phyloP scores from a whole-genome alignment of 495 filamentous ascomycete species.

The Xylaria grammica region DNA sequence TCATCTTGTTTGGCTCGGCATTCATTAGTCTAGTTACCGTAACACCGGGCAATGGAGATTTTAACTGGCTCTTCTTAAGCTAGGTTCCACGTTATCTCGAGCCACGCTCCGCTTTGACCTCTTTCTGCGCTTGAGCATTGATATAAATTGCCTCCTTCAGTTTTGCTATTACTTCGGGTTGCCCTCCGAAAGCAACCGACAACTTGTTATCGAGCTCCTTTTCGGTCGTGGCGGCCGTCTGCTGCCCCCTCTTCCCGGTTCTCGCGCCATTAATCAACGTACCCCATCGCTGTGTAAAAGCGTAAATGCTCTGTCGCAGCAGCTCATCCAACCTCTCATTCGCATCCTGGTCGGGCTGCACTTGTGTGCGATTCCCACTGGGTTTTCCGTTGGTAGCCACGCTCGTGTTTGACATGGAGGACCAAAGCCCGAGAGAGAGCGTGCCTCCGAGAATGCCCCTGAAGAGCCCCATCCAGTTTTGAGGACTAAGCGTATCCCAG shows the following conservation, averaged over 20 bases:
- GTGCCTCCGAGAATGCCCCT: conserved; percentile 46
- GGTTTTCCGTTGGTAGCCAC: conserved; percentile 25
- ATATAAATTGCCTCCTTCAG: conserved; percentile 56
- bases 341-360: conserved; percentile 58
- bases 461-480: conserved; percentile 48
- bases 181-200: conserved; percentile 48
- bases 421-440: conserved; percentile 42
- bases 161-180: conserved; percentile 55
- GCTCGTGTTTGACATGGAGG: conserved; percentile 29
- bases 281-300: conserved; percentile 72
- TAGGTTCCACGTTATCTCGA: conserved; percentile 27
- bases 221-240: conserved; percentile 47
- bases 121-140: conserved; percentile 45
- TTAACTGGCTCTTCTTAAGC: no score
- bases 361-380: conserved; percentile 21
- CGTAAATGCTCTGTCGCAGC: conserved; percentile 76
- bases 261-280: conserved; percentile 44
- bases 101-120: conserved; percentile 39
- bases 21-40: no score
- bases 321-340: conserved; percentile 82
- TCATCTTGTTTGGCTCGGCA: no score
- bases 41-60: no score
- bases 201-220: conserved; percentile 54
- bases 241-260: conserved; percentile 41
- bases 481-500: conserved; percentile 69